Base-by-base conservation (phyloP, 1,284 basidiomycete genomes). In the Phenoliferia sp. region DNA sequence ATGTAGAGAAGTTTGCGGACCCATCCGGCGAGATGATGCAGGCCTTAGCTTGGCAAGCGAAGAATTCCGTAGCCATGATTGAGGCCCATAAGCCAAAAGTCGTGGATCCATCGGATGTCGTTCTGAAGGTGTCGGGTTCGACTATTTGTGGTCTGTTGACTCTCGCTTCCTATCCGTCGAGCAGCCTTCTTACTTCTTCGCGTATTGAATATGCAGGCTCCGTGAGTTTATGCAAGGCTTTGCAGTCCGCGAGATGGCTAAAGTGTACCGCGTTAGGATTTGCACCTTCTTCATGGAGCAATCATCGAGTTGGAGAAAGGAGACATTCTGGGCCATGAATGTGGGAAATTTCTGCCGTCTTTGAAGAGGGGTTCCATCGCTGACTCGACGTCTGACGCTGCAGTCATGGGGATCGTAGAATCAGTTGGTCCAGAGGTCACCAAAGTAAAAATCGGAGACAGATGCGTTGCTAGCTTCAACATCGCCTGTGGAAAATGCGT, bases 381-480 rank as follows among this genome's bases (percentile, higher is more conserved):
- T 52, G 29, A 15, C 16, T 56, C 29, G 3, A 19, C 12, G 10
- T 10, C 9, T 26, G 3, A 19, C n/a, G n/a, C n/a, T n/a, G n/a
- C 29, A 59, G 22, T 64, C 34, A 72, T 71, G 87, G 87, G 87
- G 10, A 78, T 84, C 56, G 84, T 90, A 32, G 86, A 88, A 71
- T 83, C 83, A 56, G 81, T 89, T 55, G 88, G 88, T 0, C 82
- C 85, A 0, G 84, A 82, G 64, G 86, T 90, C 22, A 85, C 77
- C 55, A 86, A 83, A 28, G 87, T 94, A 73, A 78, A 81, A 5
- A 77, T 86, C 17, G 91, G 90, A 50, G 90, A 93, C 76, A 85
- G 54, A 28, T 86, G 86, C 73, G 90, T 90, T n/a, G 88, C 36
- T 0, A 86, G 86, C 0, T 91, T 90, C 85, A 88, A 90, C 74